Percentiles rank a stretch among this genome's conserved stretches.
Conservation (phyloP, 169 alveolate species). For the Cyclospora cayetanensis region DNA sequence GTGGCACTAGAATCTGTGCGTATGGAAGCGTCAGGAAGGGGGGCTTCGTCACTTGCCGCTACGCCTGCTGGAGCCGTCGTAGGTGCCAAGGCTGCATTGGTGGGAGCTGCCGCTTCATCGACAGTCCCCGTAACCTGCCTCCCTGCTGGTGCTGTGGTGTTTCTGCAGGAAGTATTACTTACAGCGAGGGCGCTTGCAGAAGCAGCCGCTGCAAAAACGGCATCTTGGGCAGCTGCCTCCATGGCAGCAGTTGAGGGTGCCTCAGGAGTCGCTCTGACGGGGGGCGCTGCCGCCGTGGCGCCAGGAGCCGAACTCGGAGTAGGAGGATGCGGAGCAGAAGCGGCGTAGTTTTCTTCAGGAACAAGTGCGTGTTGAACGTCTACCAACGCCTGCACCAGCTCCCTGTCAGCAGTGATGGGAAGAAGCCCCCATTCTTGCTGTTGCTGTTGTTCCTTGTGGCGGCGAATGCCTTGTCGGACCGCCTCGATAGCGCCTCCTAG, state of each 20-base stretch:
- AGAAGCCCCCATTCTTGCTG: neutral
- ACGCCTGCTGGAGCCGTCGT: too few relatives aligned
- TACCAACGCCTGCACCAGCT: neutral
- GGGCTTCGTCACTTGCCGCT: too few relatives aligned
- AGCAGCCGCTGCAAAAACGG: neutral
- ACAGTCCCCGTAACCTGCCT: too few relatives aligned
- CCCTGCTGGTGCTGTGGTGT: too few relatives aligned
- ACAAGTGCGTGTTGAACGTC: neutral
- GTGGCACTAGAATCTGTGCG: too few relatives aligned
- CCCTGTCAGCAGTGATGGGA: slow-evolving; percentile 9
- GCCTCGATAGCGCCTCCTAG: neutral
- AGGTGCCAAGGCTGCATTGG: too few relatives aligned
- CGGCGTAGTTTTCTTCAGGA: neutral
- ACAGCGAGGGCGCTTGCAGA: too few relatives aligned
- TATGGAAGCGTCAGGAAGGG: too few relatives aligned
- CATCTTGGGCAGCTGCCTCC: neutral
- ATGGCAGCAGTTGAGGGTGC: neutral
- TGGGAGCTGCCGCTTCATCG: too few relatives aligned
- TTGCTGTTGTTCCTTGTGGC: neutral
- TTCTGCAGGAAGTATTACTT: too few relatives aligned
- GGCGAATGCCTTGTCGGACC: neutral
- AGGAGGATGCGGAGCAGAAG: neutral
- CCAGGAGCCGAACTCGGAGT: too few relatives aligned
- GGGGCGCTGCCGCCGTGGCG: neutral
- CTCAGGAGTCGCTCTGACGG: too few relatives aligned